Evolutionary conservation across 345 rosid genomes (phyloP), one percentile per base, ranked within the genome.

Genomic region (Citrus inodora): DNA sequence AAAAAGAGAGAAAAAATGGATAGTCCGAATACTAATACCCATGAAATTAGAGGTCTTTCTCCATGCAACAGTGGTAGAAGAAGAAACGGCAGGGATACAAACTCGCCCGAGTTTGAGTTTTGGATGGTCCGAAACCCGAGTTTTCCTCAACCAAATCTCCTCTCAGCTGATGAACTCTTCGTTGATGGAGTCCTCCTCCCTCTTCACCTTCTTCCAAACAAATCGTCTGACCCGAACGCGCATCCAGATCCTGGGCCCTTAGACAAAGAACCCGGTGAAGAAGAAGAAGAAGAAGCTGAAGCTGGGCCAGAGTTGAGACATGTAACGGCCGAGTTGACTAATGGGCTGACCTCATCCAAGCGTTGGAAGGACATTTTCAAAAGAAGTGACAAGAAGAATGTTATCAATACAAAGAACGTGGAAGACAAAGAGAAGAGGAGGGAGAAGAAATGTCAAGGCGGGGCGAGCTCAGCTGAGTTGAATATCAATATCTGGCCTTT

Each of bases 401-500:
- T 62, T 9, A 46, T 46, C 0, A 46, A 46, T 46, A 83, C 70
- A n/a, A 87, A 84, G 78, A 80, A 67, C 25, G 63, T 16, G 1
- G 74, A 79, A 58, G 85, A 85, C 53, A 82, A 17, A 70, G 79
- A 78, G 73, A 86, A 81, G 83, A 81, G 76, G 82, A 88, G 70
- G 58, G 85, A 86, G 74, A 86, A 84, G 80, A 86, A 79, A 76
- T 76, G 60, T 74, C 71, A 69, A 53, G 64, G 58, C 0, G 78
- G 68, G 30, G 78, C 79, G 3, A 81, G 71, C 70, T 67, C 80
- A 1, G 85, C 95, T 2, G 94, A 89, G 88, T 81, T 91, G 35
- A 93, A 91, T 33, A 93, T 93, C 67, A 87, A 93, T 83, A 82
- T 93, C 32, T 93, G 97, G 97, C 95, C 94, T 17, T 93, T 93